Percentiles rank a stretch among this genome's conserved stretches.
phyloP scores from a whole-genome alignment of 345 rosid genomes.

The Citrus sp. region DNA sequence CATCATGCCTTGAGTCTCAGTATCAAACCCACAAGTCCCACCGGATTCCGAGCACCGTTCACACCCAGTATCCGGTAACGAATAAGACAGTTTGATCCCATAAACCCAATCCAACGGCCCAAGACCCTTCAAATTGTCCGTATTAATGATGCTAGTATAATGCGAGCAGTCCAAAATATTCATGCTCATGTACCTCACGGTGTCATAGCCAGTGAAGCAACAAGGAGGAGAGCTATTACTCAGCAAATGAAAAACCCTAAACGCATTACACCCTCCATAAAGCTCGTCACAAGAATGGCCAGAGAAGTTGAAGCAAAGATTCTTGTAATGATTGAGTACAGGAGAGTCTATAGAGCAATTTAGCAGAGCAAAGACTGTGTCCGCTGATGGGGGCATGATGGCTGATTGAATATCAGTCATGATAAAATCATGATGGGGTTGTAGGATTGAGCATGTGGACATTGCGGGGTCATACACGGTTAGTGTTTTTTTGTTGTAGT shows the following conservation, averaged over 20 bases:
- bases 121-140: slow-evolving; percentile 46
- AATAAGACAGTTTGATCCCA: slow-evolving; percentile 65
- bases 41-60: slow-evolving; percentile 66
- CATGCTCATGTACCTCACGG: slow-evolving; percentile 81
- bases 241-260: slow-evolving; percentile 49
- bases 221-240: slow-evolving; percentile 66
- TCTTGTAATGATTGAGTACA: slow-evolving; percentile 68
- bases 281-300: slow-evolving; percentile 91
- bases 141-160: slow-evolving; percentile 56
- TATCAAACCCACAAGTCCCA: slow-evolving; percentile 80
- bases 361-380: slow-evolving; percentile 79
- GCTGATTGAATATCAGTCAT: slow-evolving; percentile 64
- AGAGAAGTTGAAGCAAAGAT: slow-evolving; percentile 65
- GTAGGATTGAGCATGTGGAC: slow-evolving; percentile 95
- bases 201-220: slow-evolving; percentile 80
- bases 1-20: slow-evolving; percentile 54
- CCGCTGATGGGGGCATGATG: slow-evolving; percentile 70
- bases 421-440: slow-evolving; percentile 85
- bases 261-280: slow-evolving; percentile 64
- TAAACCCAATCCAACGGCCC: slow-evolving; percentile 83
- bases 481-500: slow-evolving; percentile 57
- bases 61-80: slow-evolving; percentile 72
- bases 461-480: slow-evolving; percentile 76
- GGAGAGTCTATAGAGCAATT: slow-evolving; percentile 89
- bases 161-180: slow-evolving; percentile 86